Conservation (phyloP, 306 rosid genomes). For the Corylus heterophylla region DNA sequence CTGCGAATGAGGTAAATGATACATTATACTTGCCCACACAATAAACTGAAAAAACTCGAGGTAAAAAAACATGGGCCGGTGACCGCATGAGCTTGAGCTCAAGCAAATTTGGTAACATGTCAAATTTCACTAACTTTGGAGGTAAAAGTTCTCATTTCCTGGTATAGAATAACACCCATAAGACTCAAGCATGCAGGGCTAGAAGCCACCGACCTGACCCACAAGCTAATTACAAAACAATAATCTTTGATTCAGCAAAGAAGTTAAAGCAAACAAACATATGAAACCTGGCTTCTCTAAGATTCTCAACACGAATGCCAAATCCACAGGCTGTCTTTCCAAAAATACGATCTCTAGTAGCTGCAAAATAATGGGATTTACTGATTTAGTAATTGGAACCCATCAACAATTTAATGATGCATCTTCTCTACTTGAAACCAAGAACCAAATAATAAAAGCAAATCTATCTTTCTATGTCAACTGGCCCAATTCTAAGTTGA, state of each 20-base stretch:
- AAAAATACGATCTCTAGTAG: conserved; percentile 55
- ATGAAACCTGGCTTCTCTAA: conserved; percentile 96
- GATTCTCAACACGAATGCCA: conserved; percentile 79
- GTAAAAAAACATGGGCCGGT: neutral
- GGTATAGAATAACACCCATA: neutral
- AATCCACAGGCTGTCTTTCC: conserved; percentile 72
- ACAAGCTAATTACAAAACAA: conserved; percentile 4
- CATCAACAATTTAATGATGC: conserved; percentile 6
- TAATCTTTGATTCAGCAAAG: neutral
- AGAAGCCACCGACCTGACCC: neutral
- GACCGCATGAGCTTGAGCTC: neutral
- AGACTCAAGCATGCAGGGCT: neutral
- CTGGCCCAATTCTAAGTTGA: neutral
- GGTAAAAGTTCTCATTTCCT: conserved; percentile 6
- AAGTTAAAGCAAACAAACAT: conserved; percentile 1
- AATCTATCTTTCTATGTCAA: neutral
- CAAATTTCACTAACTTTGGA: neutral
- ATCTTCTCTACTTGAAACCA: neutral
- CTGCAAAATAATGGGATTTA: conserved; percentile 43
- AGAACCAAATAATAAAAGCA: neutral
- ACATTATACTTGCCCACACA: neutral
- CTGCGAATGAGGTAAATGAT: conserved; percentile 41
- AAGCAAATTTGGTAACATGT: neutral
- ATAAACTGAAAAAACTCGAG: neutral
- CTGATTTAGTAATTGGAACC: conserved; percentile 20